Evolutionary conservation across 1,284 basidiomycete genomes (phyloP).

Genomic region (Pascua guehoae): DNA sequence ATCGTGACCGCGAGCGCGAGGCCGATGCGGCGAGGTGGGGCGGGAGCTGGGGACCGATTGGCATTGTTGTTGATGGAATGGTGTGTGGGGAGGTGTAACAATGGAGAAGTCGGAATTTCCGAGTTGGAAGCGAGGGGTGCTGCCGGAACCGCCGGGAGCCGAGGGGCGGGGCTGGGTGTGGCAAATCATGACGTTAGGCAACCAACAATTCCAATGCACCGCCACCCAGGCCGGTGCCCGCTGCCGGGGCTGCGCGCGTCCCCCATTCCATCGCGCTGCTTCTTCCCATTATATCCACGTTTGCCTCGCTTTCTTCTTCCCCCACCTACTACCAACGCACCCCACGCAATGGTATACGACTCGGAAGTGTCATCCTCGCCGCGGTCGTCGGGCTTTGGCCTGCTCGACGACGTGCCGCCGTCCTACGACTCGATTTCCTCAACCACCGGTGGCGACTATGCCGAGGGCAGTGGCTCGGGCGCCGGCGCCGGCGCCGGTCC

Average conservation of each 20-base stretch:
- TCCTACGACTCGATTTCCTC: conserved; percentile 29
- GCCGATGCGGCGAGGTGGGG: conserved; percentile 5
- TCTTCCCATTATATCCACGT: not conserved
- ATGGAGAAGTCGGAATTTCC: too few relatives aligned
- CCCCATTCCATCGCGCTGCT: not conserved
- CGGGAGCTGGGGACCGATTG: conserved; percentile 18
- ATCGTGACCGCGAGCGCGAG: not conserved
- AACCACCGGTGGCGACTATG: not conserved
- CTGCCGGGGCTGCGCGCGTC: too few relatives aligned
- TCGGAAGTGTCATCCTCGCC: conserved; percentile 1
- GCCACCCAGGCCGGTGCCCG: too few relatives aligned
- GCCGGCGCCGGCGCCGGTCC: not conserved
- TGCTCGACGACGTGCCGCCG: conserved; percentile 28
- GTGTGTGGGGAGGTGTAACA: not conserved
- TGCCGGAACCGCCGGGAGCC: too few relatives aligned
- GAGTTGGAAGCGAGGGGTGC: too few relatives aligned
- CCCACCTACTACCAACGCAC: not conserved
- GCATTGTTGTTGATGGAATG: conserved; percentile 12
- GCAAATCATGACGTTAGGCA: too few relatives aligned
- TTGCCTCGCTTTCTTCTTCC: not conserved
- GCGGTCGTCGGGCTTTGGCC: not conserved
- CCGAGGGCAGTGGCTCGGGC: not conserved
- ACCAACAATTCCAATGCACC: too few relatives aligned
- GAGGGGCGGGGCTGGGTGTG: too few relatives aligned
- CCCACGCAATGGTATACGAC: conserved; percentile 1